These are phyloP conservation scores for Pseudocercospora eumusae DNA, from an alignment of 2,329 filamentous ascomycete genomes.

Conservation along the genomic window DNA sequence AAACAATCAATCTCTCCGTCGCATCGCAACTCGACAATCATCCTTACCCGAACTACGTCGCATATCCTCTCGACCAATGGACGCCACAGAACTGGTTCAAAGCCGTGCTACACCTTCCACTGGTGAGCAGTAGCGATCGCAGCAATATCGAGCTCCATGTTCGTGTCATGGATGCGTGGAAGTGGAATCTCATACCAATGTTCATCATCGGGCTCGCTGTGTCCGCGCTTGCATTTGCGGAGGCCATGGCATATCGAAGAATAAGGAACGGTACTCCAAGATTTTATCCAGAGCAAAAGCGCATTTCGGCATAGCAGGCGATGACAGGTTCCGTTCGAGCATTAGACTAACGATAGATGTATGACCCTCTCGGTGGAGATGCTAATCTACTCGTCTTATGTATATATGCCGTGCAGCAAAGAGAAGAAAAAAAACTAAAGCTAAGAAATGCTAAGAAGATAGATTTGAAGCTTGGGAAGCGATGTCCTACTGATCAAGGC, in stretches of 20 bases:
- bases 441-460: too few species aligned
- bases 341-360: too few species aligned
- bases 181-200: constrained; percentile 38
- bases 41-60: constrained; percentile 34
- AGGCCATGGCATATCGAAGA: constrained; percentile 13
- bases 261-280: not conserved
- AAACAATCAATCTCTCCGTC: constrained; percentile 31
- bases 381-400: too few species aligned
- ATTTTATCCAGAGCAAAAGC: not conserved
- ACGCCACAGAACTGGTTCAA: constrained; percentile 38
- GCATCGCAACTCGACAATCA: constrained; percentile 30
- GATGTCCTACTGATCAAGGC: not conserved
- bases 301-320: not conserved
- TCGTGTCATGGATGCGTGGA: constrained; percentile 34
- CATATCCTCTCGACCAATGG: constrained; percentile 33
- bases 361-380: too few species aligned
- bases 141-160: constrained; percentile 27
- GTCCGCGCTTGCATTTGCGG: constrained; percentile 23
- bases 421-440: too few species aligned
- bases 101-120: constrained; percentile 30
- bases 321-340: too few species aligned
- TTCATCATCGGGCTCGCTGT: constrained; percentile 31
- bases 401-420: too few species aligned
- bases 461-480: too few species aligned
- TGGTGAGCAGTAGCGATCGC: constrained; percentile 21